Conservation (phyloP, 2,329 filamentous ascomycete genomes). For the Alternaria triticimaculans region DNA sequence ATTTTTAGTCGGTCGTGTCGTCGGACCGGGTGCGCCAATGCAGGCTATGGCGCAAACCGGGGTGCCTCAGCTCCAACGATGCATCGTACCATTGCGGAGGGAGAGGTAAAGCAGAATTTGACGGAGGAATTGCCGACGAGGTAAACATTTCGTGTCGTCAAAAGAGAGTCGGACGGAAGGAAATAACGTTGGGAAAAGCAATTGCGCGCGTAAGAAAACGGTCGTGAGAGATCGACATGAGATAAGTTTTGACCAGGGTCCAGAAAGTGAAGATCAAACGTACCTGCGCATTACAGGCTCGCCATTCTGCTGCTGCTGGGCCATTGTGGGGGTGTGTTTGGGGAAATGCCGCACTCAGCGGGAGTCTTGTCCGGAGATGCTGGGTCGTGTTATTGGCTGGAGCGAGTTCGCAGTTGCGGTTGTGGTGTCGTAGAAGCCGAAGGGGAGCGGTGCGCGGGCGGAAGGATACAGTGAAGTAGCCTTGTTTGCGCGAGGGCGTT, state of each 20-base stretch:
- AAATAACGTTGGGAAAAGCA: neutral
- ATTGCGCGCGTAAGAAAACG: neutral
- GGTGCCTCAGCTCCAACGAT: constrained; percentile 35
- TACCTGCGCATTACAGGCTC: constrained; percentile 72
- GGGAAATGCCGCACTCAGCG: constrained; percentile 5
- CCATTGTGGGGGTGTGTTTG: constrained; percentile 36
- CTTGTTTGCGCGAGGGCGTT: neutral
- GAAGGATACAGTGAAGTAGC: constrained; percentile 22
- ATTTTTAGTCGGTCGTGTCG: constrained; percentile 46
- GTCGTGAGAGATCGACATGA: neutral
- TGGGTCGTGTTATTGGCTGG: neutral
- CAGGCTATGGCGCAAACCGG: constrained; percentile 45
- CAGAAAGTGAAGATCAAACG: constrained; percentile 28
- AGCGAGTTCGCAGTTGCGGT: neutral
- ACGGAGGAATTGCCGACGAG: neutral
- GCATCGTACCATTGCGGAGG: constrained; percentile 17
- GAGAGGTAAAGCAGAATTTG: neutral
- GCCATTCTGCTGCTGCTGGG: constrained; percentile 47
- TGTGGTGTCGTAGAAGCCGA: neutral
- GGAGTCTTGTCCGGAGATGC: neutral
- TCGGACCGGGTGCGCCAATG: constrained; percentile 49
- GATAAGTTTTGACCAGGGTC: constrained; percentile 6
- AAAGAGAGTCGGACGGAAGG: neutral
- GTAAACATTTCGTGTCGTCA: neutral
- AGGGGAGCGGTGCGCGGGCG: neutral